Base-by-base conservation (phyloP, 2,329 filamentous ascomycete species). In the Herpotrichia juniperi region DNA sequence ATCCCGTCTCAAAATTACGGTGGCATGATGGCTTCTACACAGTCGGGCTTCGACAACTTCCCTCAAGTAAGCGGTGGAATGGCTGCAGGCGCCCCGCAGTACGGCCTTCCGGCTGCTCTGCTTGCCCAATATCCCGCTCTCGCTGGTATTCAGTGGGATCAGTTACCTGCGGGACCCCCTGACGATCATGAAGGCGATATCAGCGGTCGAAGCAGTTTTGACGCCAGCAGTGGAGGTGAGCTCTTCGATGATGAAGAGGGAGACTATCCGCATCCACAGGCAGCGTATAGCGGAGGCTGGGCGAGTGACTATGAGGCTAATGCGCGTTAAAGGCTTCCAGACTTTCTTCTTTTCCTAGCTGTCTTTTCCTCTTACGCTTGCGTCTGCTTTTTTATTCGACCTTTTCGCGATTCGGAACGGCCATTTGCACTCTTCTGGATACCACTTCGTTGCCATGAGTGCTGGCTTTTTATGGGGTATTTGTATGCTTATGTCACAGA, bases 121-220 rank as follows among this genome's bases (percentile, higher is more conserved):
- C 78, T 97, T 32, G 89, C 90, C 16, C 94, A 97, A 68, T 97
- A 97, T 73, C 94, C 94, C 11, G 93, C 91, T 3, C 78, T 99
- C n/a, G 92, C 93, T 21, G 89, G 87, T 48, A 83, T 97, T 70
- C 93, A 93, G 67, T 97, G 93, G 93, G 83, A 83, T 16, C 83
- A 87, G 47, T 83, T 96, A 69, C 83, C 87, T 35, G 83, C 88
- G n/a, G 80, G 80, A 4, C 76, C 74, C 22, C 66, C 81, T 6
- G 85, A 86, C 16, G 81, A 82, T 40, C 77, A 81, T 28, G 74
- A 77, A 2, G 79, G 77, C 46, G 90, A 91, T 55, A 75, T 89
- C n/a, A 90, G 87, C 63, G 89, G 89, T 0, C 82, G 88, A 46
- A 91, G 89, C 58, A 92, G 88, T 58, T 94, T 93, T 63, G 91